Conservation (phyloP, 179 eudicot species). For the Actinidia chinensis region DNA sequence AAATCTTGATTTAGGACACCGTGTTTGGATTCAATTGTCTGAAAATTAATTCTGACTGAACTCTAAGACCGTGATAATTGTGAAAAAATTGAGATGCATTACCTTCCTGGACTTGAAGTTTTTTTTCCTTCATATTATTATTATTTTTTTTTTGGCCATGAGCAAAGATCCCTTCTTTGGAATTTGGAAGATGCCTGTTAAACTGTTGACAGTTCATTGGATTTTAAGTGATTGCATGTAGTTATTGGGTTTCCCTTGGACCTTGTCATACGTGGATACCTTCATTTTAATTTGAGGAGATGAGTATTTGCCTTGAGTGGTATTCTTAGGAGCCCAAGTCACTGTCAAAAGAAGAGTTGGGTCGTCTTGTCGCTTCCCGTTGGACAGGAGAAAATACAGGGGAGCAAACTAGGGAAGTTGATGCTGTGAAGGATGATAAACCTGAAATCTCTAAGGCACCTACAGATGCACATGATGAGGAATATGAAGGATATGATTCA, state of each 20-base stretch:
- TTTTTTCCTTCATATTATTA: too few relatives aligned
- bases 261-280: neutral
- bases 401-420: slow-evolving; percentile 44
- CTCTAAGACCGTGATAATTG: neutral
- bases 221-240: slow-evolving; percentile 7
- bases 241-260: slow-evolving; percentile 4
- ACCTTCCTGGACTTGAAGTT: neutral
- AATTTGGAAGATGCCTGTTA: slow-evolving; percentile 8
- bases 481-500: slow-evolving; percentile 70
- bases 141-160: neutral
- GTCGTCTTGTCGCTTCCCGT: slow-evolving; percentile 94
- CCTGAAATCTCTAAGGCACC: slow-evolving; percentile 37
- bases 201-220: neutral
- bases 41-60: neutral
- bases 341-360: slow-evolving; percentile 87
- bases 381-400: slow-evolving; percentile 83
- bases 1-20: neutral
- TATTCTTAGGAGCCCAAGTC: slow-evolving; percentile 48
- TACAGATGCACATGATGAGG: slow-evolving; percentile 55
- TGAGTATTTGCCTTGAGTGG: slow-evolving; percentile 9
- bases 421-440: slow-evolving; percentile 35
- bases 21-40: neutral
- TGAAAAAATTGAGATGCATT: neutral
- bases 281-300: neutral
- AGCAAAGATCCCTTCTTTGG: slow-evolving; percentile 2